A percentile compares a stretch with the other conserved stretches of the same genome.
These are phyloP conservation scores for Nicotiana knightiana DNA, from an alignment of 257 asterid species.

Conservation along the genomic window DNA sequence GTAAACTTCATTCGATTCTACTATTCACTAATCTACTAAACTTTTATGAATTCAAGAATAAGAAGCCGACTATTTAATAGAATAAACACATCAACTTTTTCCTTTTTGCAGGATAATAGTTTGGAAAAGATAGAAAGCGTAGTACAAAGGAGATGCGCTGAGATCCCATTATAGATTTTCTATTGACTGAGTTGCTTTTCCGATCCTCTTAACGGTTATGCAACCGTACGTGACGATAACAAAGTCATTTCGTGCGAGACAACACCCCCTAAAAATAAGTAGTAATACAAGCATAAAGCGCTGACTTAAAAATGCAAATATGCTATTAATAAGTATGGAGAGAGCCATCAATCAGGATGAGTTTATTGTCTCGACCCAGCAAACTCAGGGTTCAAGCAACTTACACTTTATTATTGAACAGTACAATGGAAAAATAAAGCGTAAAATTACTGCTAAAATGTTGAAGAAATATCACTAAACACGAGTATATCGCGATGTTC, in stretches of 20 bases:
- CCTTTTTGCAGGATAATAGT: background rate
- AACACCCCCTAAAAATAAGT: background rate
- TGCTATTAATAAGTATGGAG: background rate
- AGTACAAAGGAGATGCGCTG: background rate
- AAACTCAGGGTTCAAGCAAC: constrained; percentile 21
- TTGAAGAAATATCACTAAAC: constrained; percentile 4
- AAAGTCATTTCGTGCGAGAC: background rate
- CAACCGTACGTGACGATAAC: background rate
- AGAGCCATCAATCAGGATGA: background rate
- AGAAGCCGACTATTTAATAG: background rate
- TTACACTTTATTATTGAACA: constrained; percentile 20
- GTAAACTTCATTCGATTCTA: background rate
- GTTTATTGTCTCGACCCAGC: constrained; percentile 26
- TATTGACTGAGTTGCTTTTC: too few relatives aligned
- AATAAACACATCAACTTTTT: too few relatives aligned
- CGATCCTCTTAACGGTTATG: background rate
- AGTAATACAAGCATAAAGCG: background rate
- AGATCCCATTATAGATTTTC: background rate
- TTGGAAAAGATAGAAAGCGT: background rate
- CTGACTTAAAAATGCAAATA: background rate
- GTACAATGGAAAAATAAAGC: background rate
- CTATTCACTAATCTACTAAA: background rate
- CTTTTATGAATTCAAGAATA: background rate
- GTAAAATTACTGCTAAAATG: background rate
- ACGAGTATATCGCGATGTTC: background rate